Evolutionary conservation across 108 stramenopile genomes (phyloP).

Genomic region (Skeletonema costatum): DNA sequence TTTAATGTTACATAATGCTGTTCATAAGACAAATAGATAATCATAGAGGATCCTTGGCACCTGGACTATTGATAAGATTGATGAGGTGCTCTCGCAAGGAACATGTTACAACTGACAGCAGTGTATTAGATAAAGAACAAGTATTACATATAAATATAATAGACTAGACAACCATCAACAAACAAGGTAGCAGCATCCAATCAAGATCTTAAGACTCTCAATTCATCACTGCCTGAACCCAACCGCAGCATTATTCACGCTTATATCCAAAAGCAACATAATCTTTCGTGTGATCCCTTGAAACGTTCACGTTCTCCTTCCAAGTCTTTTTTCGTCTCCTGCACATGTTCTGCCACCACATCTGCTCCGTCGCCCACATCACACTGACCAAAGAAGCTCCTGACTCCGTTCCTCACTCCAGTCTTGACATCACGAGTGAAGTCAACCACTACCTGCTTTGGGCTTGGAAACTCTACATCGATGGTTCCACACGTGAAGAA

Average conservation of each 20-base stretch:
- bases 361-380: not conserved
- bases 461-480: not conserved
- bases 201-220: no score
- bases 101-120: no score
- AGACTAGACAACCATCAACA: no score
- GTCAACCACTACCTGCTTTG: not conserved
- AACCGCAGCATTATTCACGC: not conserved
- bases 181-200: no score
- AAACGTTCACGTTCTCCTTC: not conserved
- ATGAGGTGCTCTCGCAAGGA: no score
- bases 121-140: no score
- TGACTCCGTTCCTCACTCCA: not conserved
- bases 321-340: not conserved
- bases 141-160: no score
- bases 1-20: no score
- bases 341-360: not conserved
- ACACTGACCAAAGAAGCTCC: not conserved
- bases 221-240: no score
- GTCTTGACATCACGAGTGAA: not conserved
- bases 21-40: no score
- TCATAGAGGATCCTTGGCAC: no score
- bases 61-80: no score
- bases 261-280: not conserved
- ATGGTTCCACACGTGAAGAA: not conserved
- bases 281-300: not conserved